A percentile compares a stretch with the other conserved stretches of the same genome.
Evolutionary conservation across 2,329 filamentous ascomycete species (phyloP).

Genomic region (Sclerotinia trifoliorum): DNA sequence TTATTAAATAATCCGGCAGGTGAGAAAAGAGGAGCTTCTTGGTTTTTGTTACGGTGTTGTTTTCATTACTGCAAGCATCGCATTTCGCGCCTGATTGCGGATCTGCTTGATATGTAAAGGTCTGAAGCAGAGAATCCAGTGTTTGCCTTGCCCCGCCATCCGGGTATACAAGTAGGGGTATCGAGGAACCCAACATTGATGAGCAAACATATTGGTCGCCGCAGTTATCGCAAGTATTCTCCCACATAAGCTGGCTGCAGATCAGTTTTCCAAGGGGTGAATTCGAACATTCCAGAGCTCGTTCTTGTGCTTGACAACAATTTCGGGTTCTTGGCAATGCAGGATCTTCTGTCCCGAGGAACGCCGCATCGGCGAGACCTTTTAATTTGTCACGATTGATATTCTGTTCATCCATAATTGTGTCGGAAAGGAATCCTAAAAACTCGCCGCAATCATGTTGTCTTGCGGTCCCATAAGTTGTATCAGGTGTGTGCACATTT

Average conservation of each 20-base stretch:
- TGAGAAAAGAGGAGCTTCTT: not conserved
- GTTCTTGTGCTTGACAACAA: constrained; percentile 15
- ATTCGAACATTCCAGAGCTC: not conserved
- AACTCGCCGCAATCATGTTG: constrained; percentile 22
- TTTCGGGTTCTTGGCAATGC: constrained; percentile 11
- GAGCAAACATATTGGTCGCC: not conserved
- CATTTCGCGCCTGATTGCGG: no score
- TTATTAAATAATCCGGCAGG: not conserved
- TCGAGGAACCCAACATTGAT: not conserved
- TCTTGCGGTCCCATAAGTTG: constrained; percentile 11
- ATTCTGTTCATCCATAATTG: constrained; percentile 17
- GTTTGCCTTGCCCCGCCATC: not conserved
- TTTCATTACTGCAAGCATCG: not conserved
- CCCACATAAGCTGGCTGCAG: not conserved
- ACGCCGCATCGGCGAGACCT: not conserved
- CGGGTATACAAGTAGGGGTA: not conserved
- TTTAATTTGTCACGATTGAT: not conserved
- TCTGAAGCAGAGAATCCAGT: not conserved
- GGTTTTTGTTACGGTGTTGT: not conserved
- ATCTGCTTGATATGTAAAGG: no score
- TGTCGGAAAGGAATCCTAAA: constrained; percentile 6
- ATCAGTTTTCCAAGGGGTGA: constrained; percentile 1
- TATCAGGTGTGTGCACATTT: not conserved
- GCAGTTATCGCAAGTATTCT: not conserved
- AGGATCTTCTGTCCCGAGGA: not conserved